Evolutionary conservation across 805 yeast genomes (phyloP).

Genomic region (Yarrowia phangngaensis): DNA sequence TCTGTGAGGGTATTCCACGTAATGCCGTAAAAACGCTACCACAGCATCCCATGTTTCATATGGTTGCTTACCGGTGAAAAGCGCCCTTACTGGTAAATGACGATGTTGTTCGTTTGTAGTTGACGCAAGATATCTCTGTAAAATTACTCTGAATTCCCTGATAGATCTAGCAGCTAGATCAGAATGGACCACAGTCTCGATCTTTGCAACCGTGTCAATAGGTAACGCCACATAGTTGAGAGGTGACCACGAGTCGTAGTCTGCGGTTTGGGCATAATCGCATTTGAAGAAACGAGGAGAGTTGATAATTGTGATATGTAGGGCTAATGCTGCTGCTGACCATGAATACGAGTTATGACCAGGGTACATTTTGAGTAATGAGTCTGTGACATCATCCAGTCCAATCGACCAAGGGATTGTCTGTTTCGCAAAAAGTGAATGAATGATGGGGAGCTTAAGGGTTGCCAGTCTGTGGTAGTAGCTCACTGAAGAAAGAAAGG

Average conservation of each 20-base stretch:
- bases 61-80: conserved; percentile 3
- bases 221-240: conserved; percentile 13
- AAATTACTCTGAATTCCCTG: conserved; percentile 7
- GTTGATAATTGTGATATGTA: conserved; percentile 2
- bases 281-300: conserved; percentile 5
- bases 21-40: conserved; percentile 4
- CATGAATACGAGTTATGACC: not conserved
- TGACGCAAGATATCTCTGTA: not conserved
- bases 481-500: not conserved
- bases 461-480: not conserved
- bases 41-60: conserved; percentile 20
- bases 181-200: conserved; percentile 2
- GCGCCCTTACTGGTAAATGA: not conserved
- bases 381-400: not conserved
- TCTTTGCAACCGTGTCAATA: conserved; percentile 4
- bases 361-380: not conserved
- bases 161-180: not conserved
- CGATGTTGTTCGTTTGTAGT: conserved; percentile 2
- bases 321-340: conserved; percentile 16
- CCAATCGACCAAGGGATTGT: conserved; percentile 6
- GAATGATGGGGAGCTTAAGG: not conserved
- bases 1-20: conserved; percentile 11
- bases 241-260: conserved; percentile 25
- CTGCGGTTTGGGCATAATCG: conserved; percentile 19
- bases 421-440: conserved; percentile 3